Base-by-base conservation (phyloP, 495 filamentous ascomycete genomes). In the Penicillium cinerascens region DNA sequence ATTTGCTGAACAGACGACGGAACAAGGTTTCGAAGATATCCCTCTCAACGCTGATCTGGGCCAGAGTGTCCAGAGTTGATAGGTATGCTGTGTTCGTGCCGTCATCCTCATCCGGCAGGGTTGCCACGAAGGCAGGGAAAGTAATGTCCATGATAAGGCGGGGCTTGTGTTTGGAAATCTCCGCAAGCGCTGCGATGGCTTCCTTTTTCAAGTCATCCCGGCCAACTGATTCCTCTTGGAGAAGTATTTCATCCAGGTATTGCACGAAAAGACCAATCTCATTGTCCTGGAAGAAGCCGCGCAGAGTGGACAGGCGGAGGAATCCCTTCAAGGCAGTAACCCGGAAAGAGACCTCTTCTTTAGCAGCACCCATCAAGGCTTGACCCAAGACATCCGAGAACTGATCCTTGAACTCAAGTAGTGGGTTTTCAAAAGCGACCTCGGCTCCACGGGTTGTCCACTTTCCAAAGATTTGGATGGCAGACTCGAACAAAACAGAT, bases 91-190 rank as follows among this genome's bases (percentile, higher is more conserved):
- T 56, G 25, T 68, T 70, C 0, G 61, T 60, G 9, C 72, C 70
- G 22, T 76, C 67, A 44, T 79, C 79, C 20, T 69, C 67, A 42
- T 88, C 85, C 4, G 87, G 87, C 2, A 90, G 70, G 23, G 80
- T 78, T 1, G 86, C 86, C 71, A 89, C 81, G 59, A 90, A 88
- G 9, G 82, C 82, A 13, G 87, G 87, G 66, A 90, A 84, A 0
- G 86, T 87, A 26, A 84, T 83, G 44, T 88, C 78, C 66, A 87
- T 80, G 17, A 90, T 83, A 21, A 86, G 63, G n/a, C 78, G 76
- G 11, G 85, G 81, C 55, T 84, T 86, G 45, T 82, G 74, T 53
- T 79, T 84, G 7, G 86, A 86, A 43, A 90, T 78, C 26, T 84
- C 78, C 9, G 81, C 75, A 38, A 90, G 70, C 38, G 80, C 79